These are phyloP conservation scores for Physcia stellaris DNA, from an alignment of 495 filamentous ascomycete genomes.

Conservation along the genomic window DNA sequence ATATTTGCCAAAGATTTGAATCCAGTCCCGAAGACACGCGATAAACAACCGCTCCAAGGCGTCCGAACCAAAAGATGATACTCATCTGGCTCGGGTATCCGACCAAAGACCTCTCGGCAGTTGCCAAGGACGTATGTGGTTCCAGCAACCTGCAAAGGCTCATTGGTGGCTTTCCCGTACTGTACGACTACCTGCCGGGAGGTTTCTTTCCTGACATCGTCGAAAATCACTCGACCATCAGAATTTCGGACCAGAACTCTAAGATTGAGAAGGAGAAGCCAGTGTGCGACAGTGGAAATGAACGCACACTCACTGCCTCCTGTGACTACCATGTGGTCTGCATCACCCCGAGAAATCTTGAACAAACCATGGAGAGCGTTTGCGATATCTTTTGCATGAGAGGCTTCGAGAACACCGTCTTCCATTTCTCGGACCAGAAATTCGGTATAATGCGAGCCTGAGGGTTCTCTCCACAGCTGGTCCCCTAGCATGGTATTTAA, in stretches of 20 bases:
- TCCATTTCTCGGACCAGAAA: too few species aligned
- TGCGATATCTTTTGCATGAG: too few species aligned
- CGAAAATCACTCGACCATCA: background rate
- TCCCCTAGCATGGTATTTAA: background rate
- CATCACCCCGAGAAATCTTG: background rate
- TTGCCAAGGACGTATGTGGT: too few species aligned
- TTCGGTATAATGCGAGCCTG: too few species aligned
- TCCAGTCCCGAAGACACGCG: background rate
- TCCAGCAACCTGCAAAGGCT: too few species aligned
- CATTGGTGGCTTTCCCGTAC: too few species aligned
- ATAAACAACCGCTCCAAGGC: constrained; percentile 1
- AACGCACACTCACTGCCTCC: constrained; percentile 1
- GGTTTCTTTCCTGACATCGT: too few species aligned
- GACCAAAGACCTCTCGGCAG: too few species aligned
- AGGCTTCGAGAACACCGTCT: too few species aligned
- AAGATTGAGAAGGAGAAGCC: constrained; percentile 3
- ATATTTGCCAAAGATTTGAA: background rate
- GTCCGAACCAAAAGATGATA: background rate
- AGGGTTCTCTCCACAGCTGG: background rate
- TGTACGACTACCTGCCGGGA: too few species aligned
- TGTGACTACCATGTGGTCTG: background rate
- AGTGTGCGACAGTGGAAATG: background rate
- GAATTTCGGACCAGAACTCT: background rate
- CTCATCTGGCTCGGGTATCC: too few species aligned
- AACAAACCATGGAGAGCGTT: too few species aligned